A percentile compares a stretch with the other conserved stretches of the same genome.
Evolutionary conservation across 1,284 basidiomycete species (phyloP).

Genomic region (Dichomitus squalens): DNA sequence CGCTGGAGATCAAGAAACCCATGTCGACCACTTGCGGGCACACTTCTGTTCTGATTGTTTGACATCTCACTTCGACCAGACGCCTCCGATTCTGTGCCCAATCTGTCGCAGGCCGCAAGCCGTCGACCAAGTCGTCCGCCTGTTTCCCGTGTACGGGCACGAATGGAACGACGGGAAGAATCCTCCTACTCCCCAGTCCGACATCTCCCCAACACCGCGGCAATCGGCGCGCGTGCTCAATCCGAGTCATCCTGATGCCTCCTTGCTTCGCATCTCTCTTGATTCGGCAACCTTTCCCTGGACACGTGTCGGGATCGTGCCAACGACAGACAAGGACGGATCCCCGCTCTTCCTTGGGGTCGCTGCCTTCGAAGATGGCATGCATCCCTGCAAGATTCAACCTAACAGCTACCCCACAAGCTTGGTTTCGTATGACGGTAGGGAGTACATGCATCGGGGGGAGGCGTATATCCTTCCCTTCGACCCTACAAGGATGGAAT

Average conservation of each 20-base stretch:
- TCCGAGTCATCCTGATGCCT: too few relatives aligned
- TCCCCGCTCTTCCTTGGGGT: neutral
- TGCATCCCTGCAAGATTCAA: constrained; percentile 1
- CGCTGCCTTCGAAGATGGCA: neutral
- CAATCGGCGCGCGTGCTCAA: neutral
- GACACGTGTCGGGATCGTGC: neutral
- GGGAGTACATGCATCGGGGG: neutral
- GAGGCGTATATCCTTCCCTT: neutral
- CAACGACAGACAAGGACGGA: neutral
- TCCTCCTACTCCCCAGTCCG: neutral
- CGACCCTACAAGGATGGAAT: neutral
- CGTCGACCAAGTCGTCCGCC: constrained; percentile 19
- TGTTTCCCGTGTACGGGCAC: constrained; percentile 15
- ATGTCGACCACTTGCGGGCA: constrained; percentile 15
- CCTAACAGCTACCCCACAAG: neutral
- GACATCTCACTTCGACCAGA: constrained; percentile 20
- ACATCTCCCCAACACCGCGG: neutral
- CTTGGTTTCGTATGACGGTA: neutral
- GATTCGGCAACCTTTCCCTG: neutral
- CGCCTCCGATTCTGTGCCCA: constrained; percentile 18
- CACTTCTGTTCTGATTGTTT: constrained; percentile 28
- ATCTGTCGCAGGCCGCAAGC: constrained; percentile 21
- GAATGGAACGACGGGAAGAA: neutral
- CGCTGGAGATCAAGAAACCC: constrained; percentile 6
- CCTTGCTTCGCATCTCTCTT: neutral